Evolutionary conservation across 192 early-diverging fungal genomes (phyloP).

Genomic region (Lunasporangiospora selenospora): DNA sequence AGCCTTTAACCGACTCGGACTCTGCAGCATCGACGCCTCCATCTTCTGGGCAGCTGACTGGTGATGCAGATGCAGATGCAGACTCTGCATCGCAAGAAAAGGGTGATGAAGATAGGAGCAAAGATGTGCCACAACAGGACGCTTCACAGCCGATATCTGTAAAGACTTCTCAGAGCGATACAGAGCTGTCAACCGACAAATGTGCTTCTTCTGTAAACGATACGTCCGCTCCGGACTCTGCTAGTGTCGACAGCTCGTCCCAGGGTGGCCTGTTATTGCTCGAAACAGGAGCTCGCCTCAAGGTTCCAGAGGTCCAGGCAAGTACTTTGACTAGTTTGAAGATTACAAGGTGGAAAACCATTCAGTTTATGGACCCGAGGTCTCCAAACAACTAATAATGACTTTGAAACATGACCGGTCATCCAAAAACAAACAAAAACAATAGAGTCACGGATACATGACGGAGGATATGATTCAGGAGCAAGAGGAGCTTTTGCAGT

Average conservation of each 20-base stretch:
- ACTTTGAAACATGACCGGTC: too few relatives aligned
- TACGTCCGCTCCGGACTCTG: too few relatives aligned
- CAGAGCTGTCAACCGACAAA: constrained; percentile 50
- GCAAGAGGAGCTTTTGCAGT: constrained; percentile 78
- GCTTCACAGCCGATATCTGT: not conserved
- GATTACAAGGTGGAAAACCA: not conserved
- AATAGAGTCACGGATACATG: constrained; percentile 73
- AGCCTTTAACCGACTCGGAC: too few relatives aligned
- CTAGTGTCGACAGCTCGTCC: too few relatives aligned
- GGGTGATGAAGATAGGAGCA: not conserved
- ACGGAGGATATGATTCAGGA: constrained; percentile 90
- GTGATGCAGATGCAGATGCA: too few relatives aligned
- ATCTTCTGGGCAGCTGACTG: too few relatives aligned
- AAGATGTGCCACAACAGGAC: not conserved
- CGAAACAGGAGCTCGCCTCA: constrained; percentile 64
- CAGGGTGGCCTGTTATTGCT: constrained; percentile 54
- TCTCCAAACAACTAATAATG: too few relatives aligned
- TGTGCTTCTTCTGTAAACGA: too few relatives aligned
- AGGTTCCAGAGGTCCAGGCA: constrained; percentile 73
- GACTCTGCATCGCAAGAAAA: too few relatives aligned
- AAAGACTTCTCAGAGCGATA: constrained; percentile 28
- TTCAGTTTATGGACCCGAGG: too few relatives aligned
- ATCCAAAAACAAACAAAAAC: not conserved
- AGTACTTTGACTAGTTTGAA: constrained; percentile 1
- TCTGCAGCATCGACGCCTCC: too few relatives aligned